These are phyloP conservation scores for Beverwykella pulmonaria DNA, from an alignment of 495 filamentous ascomycete species.

Conservation along the genomic window DNA sequence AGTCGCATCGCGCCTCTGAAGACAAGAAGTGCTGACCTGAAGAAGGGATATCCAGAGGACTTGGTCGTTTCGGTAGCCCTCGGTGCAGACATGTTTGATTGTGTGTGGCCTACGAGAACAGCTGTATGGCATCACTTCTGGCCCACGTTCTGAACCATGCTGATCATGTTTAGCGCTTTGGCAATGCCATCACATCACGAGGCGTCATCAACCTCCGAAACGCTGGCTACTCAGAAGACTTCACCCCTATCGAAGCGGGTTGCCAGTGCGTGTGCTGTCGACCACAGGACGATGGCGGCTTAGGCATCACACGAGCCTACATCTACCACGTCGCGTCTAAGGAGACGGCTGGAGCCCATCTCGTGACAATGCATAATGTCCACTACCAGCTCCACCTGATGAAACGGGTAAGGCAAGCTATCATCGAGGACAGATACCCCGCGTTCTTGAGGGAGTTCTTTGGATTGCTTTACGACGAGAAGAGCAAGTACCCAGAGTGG, in stretches of 20 bases:
- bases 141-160: neutral
- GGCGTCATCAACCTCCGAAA: constrained; percentile 84
- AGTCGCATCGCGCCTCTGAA: constrained; percentile 19
- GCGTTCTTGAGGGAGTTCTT: constrained; percentile 80
- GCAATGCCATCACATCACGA: constrained; percentile 81
- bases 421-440: constrained; percentile 81
- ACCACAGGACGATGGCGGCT: constrained; percentile 65
- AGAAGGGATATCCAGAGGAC: constrained; percentile 87
- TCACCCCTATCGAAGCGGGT: constrained; percentile 75
- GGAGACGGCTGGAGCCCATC: constrained; percentile 92
- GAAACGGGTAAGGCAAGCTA: constrained; percentile 70
- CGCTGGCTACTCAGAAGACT: constrained; percentile 74
- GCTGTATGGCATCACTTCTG: constrained; percentile 56
- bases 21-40: constrained; percentile 21
- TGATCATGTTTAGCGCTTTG: constrained; percentile 65
- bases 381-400: constrained; percentile 86
- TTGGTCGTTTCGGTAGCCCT: constrained; percentile 87
- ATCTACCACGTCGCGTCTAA: constrained; percentile 90
- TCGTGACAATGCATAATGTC: constrained; percentile 94
- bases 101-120: constrained; percentile 96
- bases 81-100: constrained; percentile 99
- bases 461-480: constrained; percentile 65
- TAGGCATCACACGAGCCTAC: constrained; percentile 86
- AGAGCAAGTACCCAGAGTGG: constrained; percentile 75
- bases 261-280: constrained; percentile 82